These are phyloP conservation scores for Yarrowia sp. DNA, from an alignment of 805 yeast species.

Conservation along the genomic window DNA sequence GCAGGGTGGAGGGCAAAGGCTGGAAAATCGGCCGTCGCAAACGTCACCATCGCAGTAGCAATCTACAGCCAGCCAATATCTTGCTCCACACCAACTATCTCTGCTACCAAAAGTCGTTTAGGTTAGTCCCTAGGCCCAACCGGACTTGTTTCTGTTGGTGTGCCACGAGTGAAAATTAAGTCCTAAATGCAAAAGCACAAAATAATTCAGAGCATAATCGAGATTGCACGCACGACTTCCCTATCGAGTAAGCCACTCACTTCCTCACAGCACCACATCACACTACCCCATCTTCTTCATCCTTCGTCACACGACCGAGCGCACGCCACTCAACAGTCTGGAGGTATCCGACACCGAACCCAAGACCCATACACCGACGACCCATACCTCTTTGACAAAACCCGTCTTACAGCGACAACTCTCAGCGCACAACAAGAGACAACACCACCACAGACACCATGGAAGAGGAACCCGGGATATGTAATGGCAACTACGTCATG, in stretches of 20 bases:
- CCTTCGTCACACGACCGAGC: slow-evolving; percentile 19
- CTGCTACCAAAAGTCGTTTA: neutral
- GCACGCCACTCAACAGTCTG: neutral
- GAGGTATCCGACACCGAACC: no score
- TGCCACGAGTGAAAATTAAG: slow-evolving; percentile 14
- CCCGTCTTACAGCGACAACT: no score
- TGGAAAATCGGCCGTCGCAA: no score
- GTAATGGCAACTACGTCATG: slow-evolving; percentile 37
- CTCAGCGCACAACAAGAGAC: neutral
- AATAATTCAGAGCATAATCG: slow-evolving; percentile 38
- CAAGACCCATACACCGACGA: neutral
- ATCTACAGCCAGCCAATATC: no score
- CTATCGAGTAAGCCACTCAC: slow-evolving; percentile 36
- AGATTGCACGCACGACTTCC: slow-evolving; percentile 37
- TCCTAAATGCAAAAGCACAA: slow-evolving; percentile 36
- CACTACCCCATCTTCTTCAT: neutral
- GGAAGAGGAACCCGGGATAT: slow-evolving; percentile 39
- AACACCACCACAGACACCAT: neutral
- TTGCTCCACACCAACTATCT: no score
- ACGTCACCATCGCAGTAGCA: no score
- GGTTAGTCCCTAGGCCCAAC: slow-evolving; percentile 31
- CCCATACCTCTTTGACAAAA: no score
- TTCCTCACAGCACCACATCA: neutral
- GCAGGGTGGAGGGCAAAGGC: no score
- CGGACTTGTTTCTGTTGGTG: slow-evolving; percentile 22